These are phyloP conservation scores for Fusarium sp. DNA, from an alignment of 2,329 filamentous ascomycete species.

Conservation along the genomic window DNA sequence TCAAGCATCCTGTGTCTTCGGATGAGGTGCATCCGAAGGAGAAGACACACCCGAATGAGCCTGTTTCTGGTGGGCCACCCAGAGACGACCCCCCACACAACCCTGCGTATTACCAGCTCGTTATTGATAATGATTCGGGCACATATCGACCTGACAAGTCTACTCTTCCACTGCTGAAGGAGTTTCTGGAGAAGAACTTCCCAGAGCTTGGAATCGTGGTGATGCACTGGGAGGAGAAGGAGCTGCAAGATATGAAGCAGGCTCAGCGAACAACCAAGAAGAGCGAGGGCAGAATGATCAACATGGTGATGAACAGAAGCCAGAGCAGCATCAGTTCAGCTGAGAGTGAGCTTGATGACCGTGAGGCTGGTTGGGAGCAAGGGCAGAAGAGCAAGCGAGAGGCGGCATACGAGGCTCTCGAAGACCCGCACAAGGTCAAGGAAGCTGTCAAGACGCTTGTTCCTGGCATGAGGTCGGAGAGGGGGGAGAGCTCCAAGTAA, in stretches of 20 bases:
- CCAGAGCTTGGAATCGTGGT: conserved; percentile 80
- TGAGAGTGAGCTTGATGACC: conserved; percentile 62
- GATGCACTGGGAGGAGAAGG: conserved; percentile 82
- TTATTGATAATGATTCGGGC: conserved; percentile 95
- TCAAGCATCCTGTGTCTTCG: conserved; percentile 61
- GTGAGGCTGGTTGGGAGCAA: conserved; percentile 54
- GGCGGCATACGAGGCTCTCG: conserved; percentile 61
- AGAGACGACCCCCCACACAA: conserved; percentile 56
- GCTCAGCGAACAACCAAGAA: conserved; percentile 82
- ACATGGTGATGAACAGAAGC: conserved; percentile 69
- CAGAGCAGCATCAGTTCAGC: conserved; percentile 64
- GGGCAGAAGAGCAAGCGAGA: conserved; percentile 64
- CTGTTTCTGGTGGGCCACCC: conserved; percentile 61
- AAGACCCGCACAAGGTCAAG: conserved; percentile 62
- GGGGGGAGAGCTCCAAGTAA: conserved; percentile 36
- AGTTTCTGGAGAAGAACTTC: conserved; percentile 78
- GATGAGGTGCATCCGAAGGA: conserved; percentile 57
- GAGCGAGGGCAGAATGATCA: conserved; percentile 62
- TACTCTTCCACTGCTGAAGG: conserved; percentile 76
- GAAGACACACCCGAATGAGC: conserved; percentile 63
- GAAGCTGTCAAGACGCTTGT: conserved; percentile 45
- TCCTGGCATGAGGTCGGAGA: conserved; percentile 37
- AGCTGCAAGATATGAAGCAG: conserved; percentile 79
- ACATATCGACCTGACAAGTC: conserved; percentile 90
- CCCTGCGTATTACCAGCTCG: conserved; percentile 78